These are phyloP conservation scores for Pseudohalonectria lignicola DNA, from an alignment of 2,329 filamentous ascomycete species.

Conservation along the genomic window DNA sequence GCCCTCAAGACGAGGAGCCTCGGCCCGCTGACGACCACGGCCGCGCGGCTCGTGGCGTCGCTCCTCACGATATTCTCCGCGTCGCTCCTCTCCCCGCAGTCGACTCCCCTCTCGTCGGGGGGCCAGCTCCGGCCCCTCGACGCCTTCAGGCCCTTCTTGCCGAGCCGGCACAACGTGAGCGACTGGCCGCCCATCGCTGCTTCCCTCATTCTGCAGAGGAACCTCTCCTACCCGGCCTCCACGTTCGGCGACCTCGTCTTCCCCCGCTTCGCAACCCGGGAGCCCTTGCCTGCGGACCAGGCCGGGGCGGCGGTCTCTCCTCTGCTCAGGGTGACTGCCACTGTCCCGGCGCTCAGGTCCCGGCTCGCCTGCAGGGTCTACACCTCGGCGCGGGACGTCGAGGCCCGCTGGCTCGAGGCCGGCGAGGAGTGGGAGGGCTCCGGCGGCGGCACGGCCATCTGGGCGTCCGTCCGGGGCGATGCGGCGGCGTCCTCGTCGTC, in stretches of 20 bases:
- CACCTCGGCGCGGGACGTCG: no score
- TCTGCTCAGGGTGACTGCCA: conserved; percentile 10
- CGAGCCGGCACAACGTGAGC: conserved; percentile 9
- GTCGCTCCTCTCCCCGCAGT: conserved; percentile 19
- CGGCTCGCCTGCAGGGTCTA: conserved; percentile 16
- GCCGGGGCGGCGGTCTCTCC: neutral
- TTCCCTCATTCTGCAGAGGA: conserved; percentile 21
- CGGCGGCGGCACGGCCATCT: no score
- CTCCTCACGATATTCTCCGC: conserved; percentile 19
- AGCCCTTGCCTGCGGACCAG: no score
- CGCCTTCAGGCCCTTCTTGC: conserved; percentile 12
- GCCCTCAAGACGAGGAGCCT: conserved; percentile 15
- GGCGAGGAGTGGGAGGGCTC: no score
- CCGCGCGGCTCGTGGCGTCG: conserved; percentile 15
- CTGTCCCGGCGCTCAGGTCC: conserved; percentile 19
- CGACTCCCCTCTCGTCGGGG: conserved; percentile 10
- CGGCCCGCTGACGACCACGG: conserved; percentile 14
- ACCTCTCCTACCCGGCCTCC: conserved; percentile 22
- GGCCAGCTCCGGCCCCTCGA: conserved; percentile 15
- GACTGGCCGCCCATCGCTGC: conserved; percentile 17
- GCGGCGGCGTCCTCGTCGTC: no score
- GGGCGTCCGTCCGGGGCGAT: no score
- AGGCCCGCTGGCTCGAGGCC: no score
- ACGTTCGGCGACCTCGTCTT: conserved; percentile 22
- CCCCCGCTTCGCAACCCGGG: conserved; percentile 13